phyloP scores from a whole-genome alignment of 2,329 filamentous ascomycete genomes.

The Aspergillus tamarii region DNA sequence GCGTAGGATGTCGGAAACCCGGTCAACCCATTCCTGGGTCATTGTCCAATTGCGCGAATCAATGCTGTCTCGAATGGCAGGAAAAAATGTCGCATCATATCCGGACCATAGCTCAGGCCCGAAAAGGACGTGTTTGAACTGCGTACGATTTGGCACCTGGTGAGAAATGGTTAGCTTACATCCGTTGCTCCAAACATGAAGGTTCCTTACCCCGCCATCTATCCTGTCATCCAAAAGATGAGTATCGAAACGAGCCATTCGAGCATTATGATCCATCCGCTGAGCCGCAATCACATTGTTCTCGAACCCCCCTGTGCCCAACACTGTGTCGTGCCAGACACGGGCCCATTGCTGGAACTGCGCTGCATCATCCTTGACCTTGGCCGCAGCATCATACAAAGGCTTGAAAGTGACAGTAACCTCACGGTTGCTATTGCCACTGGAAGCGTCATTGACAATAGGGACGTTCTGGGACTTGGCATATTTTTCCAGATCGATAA shows the following conservation, averaged over 20 bases:
- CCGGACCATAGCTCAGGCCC: constrained; percentile 79
- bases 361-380: constrained; percentile 62
- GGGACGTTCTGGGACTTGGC: constrained; percentile 57
- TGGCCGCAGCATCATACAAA: constrained; percentile 65
- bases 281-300: constrained; percentile 66
- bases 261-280: constrained; percentile 76
- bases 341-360: constrained; percentile 76
- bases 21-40: constrained; percentile 70
- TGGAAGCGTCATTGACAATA: constrained; percentile 20
- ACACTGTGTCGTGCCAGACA: constrained; percentile 73
- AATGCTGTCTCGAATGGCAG: constrained; percentile 81
- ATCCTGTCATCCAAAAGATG: constrained; percentile 75
- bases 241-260: constrained; percentile 80
- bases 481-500: constrained; percentile 69
- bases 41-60: constrained; percentile 70
- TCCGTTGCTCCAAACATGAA: neutral
- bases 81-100: constrained; percentile 71
- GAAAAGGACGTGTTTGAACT: constrained; percentile 93
- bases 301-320: constrained; percentile 75
- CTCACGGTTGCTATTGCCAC: constrained; percentile 12
- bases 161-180: constrained; percentile 19
- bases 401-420: constrained; percentile 57
- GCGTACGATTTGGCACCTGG: constrained; percentile 80
- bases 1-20: constrained; percentile 69
- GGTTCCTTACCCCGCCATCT: constrained; percentile 70